Evolutionary conservation across 352 stramenopile species (phyloP), one percentile per base, ranked within the genome.

Genomic region (Globisporangium spinosum): DNA sequence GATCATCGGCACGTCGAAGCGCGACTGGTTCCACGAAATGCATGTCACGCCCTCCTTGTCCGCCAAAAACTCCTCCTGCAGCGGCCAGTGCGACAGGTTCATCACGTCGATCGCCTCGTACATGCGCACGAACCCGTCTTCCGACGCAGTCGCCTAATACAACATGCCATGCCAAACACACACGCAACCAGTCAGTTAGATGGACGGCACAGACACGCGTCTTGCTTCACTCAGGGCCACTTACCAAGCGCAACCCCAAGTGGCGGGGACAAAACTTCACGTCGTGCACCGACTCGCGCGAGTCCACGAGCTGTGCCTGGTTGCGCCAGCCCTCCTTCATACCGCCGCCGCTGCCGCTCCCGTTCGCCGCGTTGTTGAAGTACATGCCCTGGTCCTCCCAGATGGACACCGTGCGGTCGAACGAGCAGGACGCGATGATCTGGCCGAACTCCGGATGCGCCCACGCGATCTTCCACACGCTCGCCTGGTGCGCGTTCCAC

Each of bases 401-500:
- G 51, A 99, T 92, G 32, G 91, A 96, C 20, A 97, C 93, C 23
- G 94, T 97, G 66, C 96, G 86, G 76, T 98, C 93, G 55, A 97
- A 95, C 49, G 92, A 90, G 75, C 91, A 98, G 7, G 93, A 98
- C 58, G 96, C 97, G 53, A 99, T 65, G 68, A 98, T 91, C 81
- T 98, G 91, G 58, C 97, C 96, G 77, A 98, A 99, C 80, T 98
- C 94, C 0, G 97, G 95, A 72, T 99, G 94, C 0, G 91, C 93
- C 95, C 95, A 99, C 58, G 84, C 89, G 54, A 99, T 76, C 70
- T 97, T 97, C 80, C 89, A 98, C 8, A 99, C 94, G 29, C 90
- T 91, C 10, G 90, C 94, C 70, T 97, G 87, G 61, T 96, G 86
- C 54, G 87, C 86, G 64, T 88, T 95, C 89, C 88, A 93, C 82